phyloP scores from a whole-genome alignment of 495 filamentous ascomycete species.

The Elasticomyces elasticus region DNA sequence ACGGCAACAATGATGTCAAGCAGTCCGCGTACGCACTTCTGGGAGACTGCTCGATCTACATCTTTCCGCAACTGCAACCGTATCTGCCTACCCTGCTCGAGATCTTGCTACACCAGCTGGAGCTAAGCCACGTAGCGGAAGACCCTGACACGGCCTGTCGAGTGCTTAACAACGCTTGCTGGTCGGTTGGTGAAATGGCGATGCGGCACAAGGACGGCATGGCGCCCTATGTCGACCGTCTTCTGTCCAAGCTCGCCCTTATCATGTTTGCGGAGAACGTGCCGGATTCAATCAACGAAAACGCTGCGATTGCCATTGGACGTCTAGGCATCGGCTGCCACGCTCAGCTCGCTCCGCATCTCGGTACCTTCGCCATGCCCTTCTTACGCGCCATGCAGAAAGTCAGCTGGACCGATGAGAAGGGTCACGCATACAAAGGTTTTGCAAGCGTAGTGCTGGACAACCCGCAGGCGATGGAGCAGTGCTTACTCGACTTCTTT shows the following conservation, averaged over 20 bases:
- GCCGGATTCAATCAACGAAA: conserved; percentile 86
- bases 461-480: conserved; percentile 89
- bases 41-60: conserved; percentile 92
- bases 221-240: conserved; percentile 62
- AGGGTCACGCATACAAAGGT: conserved; percentile 82
- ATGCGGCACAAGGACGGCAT: conserved; percentile 64
- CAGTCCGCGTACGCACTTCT: conserved; percentile 94
- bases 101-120: conserved; percentile 73
- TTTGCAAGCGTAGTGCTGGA: conserved; percentile 74
- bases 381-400: conserved; percentile 76
- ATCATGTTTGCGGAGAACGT: conserved; percentile 78
- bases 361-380: conserved; percentile 67
- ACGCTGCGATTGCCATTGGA: conserved; percentile 87
- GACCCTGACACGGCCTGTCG: conserved; percentile 71
- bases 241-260: conserved; percentile 61
- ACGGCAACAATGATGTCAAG: conserved; percentile 81
- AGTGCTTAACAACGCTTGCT: conserved; percentile 96
- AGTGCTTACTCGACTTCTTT: conserved; percentile 72
- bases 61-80: conserved; percentile 71
- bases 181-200: conserved; percentile 90
- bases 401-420: conserved; percentile 85
- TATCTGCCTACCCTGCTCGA: conserved; percentile 65
- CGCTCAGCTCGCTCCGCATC: conserved; percentile 64
- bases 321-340: conserved; percentile 76
- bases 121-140: conserved; percentile 63